Evolutionary conservation across 371 early-diverging fungal species (phyloP), one percentile per base, ranked within the genome.

Genomic region (Encephalitozoon intestinalis): DNA sequence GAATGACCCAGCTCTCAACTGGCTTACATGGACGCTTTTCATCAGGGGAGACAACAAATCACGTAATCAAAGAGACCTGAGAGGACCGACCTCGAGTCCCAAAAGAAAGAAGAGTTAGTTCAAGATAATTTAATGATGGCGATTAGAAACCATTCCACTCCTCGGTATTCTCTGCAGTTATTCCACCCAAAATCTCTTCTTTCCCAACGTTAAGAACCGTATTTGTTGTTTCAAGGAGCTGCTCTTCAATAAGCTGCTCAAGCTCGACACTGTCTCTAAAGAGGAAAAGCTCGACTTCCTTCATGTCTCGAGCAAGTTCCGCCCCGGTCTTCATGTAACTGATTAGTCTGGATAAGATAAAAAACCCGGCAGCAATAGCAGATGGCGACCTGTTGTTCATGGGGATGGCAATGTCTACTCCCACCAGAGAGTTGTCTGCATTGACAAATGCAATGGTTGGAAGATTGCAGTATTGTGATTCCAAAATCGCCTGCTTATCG

Each of bases 391-490:
- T 89, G 90, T 96, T 99, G 92, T 99, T 99, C 87, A 92, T 90
- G 79, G 99, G 97, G 89, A 99, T 97, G 83, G 92, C 96, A 86
- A 96, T 89, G 87, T 99, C 99, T 80, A 99, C 91, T 87, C 88
- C 89, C 77, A 88, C 86, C 15, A 95, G 88, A 41, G 91, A 89
- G 46, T 94, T 90, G 88, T 97, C 97, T 44, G 96, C 90, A 87
- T 97, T 96, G 84, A 91, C 89, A 84, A 99, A 89, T 66, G 97
- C 95, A 84, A 99, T 96, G 79, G 93, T 92, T 63, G 97, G 97
- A 85, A 96, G 92, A 89, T 96, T 96, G 86, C 96, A 95, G 86
- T 94, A 92, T 63, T 94, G 91, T 46, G 96, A 93, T 88, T 99
- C 99, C 84, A 87, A 87, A 87, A 99, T 90, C 82, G 97, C 91